A percentile compares a stretch with the other conserved stretches of the same genome.
Conservation (phyloP, 352 stramenopile genomes). For the Globisporangium spiculum region DNA sequence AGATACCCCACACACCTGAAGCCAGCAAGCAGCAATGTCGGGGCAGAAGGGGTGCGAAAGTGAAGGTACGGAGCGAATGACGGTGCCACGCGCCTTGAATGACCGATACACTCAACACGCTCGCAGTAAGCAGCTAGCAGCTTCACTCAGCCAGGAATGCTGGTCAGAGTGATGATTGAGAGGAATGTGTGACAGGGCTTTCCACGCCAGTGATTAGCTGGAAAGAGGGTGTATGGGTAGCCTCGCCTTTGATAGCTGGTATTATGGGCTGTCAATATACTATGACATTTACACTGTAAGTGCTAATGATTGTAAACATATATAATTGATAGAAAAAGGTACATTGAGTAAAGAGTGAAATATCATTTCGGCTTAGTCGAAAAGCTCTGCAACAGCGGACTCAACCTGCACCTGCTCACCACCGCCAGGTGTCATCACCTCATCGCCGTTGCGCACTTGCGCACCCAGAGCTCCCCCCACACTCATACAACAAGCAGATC, state of each 20-base stretch:
- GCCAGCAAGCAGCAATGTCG: not conserved
- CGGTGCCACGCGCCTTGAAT: not conserved
- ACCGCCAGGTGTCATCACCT: conserved; percentile 2
- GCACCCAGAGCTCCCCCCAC: not conserved
- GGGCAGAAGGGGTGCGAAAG: not conserved
- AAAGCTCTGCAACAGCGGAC: conserved; percentile 5
- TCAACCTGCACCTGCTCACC: not conserved
- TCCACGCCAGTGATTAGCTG: not conserved
- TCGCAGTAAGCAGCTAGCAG: not conserved
- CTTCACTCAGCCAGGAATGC: not conserved
- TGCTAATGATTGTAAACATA: not conserved
- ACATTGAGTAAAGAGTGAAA: not conserved
- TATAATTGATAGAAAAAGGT: not conserved
- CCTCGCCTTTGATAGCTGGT: not conserved
- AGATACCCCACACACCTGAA: not conserved
- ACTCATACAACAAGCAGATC: not conserved
- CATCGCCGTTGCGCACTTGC: not conserved
- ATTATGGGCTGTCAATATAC: not conserved
- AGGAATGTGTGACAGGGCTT: not conserved
- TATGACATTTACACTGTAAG: not conserved
- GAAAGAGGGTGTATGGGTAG: not conserved
- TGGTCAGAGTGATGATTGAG: not conserved
- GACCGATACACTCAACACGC: not conserved
- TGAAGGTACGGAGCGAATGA: conserved; percentile 8
- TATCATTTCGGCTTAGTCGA: not conserved